A percentile compares a stretch with the other conserved stretches of the same genome.
These are phyloP conservation scores for Hymenoscyphus repandus DNA, from an alignment of 2,329 filamentous ascomycete genomes.

Conservation along the genomic window DNA sequence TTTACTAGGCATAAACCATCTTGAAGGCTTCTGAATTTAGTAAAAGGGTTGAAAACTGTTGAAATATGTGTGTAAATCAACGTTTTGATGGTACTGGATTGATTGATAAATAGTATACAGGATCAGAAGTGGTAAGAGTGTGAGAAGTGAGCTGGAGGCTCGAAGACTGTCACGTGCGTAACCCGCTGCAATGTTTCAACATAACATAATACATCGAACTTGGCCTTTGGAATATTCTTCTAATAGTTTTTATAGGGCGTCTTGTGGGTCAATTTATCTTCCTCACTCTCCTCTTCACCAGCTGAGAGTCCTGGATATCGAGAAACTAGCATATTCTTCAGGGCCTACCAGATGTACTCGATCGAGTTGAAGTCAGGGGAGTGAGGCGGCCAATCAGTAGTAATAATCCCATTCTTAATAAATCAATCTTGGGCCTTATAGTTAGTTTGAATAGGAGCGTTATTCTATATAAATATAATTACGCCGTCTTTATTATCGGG, in stretches of 20 bases:
- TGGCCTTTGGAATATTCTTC: not conserved
- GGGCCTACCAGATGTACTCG: not conserved
- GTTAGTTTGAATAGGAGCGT: slow-evolving; percentile 16
- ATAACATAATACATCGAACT: not conserved
- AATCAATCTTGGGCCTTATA: slow-evolving; percentile 13
- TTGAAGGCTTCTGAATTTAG: too few species aligned
- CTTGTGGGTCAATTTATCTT: not conserved
- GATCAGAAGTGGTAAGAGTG: too few species aligned
- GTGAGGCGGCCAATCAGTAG: slow-evolving; percentile 6
- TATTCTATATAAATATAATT: too few species aligned
- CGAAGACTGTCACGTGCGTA: too few species aligned
- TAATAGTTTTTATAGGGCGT: not conserved
- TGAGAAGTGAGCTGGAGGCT: too few species aligned
- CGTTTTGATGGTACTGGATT: too few species aligned
- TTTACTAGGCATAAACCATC: too few species aligned
- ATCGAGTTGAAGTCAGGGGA: slow-evolving; percentile 8
- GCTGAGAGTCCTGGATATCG: not conserved
- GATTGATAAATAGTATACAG: too few species aligned
- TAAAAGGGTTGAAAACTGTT: too few species aligned
- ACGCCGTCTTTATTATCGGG: too few species aligned
- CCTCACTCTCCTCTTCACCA: not conserved
- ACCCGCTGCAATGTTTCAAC: too few species aligned
- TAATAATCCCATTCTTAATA: slow-evolving; percentile 3
- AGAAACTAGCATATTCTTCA: not conserved
- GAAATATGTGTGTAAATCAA: too few species aligned